Base-by-base conservation (phyloP, 805 yeast species). In the Nakazawaea ernobii region DNA sequence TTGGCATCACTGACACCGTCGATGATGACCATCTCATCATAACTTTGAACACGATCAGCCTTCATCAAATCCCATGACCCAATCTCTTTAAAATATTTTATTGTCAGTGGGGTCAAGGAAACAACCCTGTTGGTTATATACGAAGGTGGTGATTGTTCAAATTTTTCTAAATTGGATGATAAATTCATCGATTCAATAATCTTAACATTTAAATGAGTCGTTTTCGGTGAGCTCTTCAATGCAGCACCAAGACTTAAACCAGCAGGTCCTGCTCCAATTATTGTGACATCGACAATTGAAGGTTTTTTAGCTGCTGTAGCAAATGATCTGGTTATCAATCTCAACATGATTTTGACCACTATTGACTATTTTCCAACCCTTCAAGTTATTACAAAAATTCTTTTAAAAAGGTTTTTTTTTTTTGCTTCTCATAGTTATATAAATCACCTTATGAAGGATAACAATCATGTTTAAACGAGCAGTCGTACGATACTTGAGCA, bases 221-320 rank as follows among this genome's bases (percentile, higher is more conserved):
- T 77, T 17, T 72, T 61, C 2, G 84, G 80, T 1, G 90, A 83
- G 53, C 74, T 73, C 60, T 86, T 85, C 49, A 92, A 66, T 0
- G 95, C 95, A 0, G 96, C 77, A 5, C 94, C 82, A 33, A 94
- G 68, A 1, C 96, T 84, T 48, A 94, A 68, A 0, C 99, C 99
- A 1, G 98, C 98, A 1, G 98, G 97, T 0, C 99, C 99, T 7
- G 95, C 98, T 33, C 99, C 99, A 33, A 94, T 86, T 46, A 94
- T 86, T 7, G 88, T 82, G 17, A 94, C 78, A 63, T 92, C 97
- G 28, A 75, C 68, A 33, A 15, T 24, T 28, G 59, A 35, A 1
- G 32, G 36, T 4, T 17, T 32, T 30, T 66, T 64, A 1, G 52
- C 11, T 26, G 17, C 30, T 5, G 54, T 55, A 1, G 63, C 60